These are phyloP conservation scores for Schwanniomyces occidentalis DNA, from an alignment of 805 yeast species.

Conservation along the genomic window DNA sequence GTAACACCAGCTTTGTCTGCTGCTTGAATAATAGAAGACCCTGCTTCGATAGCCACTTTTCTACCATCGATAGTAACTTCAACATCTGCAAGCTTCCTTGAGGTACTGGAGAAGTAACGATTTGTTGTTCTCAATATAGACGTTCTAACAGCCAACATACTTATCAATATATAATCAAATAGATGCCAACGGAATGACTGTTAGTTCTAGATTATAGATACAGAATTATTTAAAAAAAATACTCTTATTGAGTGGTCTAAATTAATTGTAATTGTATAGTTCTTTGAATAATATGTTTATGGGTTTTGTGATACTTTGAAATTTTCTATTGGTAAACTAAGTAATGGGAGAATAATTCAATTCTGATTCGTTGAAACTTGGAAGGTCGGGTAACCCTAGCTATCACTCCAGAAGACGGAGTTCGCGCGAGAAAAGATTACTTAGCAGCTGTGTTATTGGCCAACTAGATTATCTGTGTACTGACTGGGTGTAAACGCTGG, in stretches of 20 bases:
- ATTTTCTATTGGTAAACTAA: conserved; percentile 8
- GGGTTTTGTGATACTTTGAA: conserved; percentile 9
- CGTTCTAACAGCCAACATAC: conserved; percentile 19
- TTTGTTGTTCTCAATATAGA: conserved; percentile 22
- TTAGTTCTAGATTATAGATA: conserved; percentile 1
- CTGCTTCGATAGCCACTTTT: conserved; percentile 77
- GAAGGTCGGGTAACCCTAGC: conserved; percentile 10
- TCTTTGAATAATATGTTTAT: background rate
- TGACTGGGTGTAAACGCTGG: no score
- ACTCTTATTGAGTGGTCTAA: no score
- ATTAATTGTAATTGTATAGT: no score
- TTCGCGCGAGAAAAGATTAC: no score
- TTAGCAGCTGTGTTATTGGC: no score
- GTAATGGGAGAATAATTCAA: conserved; percentile 20
- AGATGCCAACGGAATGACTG: conserved; percentile 5
- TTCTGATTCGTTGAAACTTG: conserved; percentile 29
- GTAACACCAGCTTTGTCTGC: conserved; percentile 88
- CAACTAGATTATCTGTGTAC: no score
- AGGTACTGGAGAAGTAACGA: conserved; percentile 19
- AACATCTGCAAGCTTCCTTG: conserved; percentile 50
- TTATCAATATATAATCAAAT: conserved; percentile 1
- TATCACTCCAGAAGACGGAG: no score
- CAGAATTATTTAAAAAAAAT: conserved; percentile 3
- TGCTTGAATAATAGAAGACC: conserved; percentile 86
- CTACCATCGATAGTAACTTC: conserved; percentile 65